Evolutionary conservation across 164 flowering plant species (phyloP).

Genomic region (Kalanchoe fedtschenkoi): DNA sequence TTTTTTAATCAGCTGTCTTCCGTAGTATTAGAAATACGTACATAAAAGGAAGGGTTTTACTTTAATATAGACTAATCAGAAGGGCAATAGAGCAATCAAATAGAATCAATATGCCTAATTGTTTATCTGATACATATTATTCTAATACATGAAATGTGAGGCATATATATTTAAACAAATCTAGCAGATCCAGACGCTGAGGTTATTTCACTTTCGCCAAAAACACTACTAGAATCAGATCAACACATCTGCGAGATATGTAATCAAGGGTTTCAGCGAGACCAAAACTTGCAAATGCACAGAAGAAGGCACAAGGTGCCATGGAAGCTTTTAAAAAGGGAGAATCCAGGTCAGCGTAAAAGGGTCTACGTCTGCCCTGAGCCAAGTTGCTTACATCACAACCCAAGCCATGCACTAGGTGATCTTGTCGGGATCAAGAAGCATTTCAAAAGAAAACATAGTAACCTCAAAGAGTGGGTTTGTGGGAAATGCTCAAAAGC

Average conservation of each 20-base stretch:
- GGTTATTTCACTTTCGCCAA: constrained; percentile 86
- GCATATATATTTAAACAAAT: neutral
- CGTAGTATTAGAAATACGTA: neutral
- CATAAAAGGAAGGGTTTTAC: too few relatives aligned
- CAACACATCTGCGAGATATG: too few relatives aligned
- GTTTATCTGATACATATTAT: neutral
- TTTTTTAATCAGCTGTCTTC: neutral
- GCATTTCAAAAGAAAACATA: constrained; percentile 84
- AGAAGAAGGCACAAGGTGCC: constrained; percentile 90
- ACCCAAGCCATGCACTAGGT: constrained; percentile 90
- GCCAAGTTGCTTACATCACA: constrained; percentile 88
- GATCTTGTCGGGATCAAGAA: constrained; percentile 95
- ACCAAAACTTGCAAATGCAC: constrained; percentile 98
- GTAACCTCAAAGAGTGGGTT: constrained; percentile 86
- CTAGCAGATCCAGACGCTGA: constrained; percentile 99
- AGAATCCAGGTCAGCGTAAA: constrained; percentile 59
- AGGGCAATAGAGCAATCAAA: neutral
- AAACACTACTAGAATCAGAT: constrained; percentile 85
- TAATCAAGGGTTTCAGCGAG: too few relatives aligned
- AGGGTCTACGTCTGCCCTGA: constrained; percentile 96
- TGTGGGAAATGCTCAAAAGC: constrained; percentile 88
- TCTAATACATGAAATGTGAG: too few relatives aligned
- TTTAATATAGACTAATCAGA: too few relatives aligned
- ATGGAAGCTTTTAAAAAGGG: constrained; percentile 90
- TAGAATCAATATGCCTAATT: neutral